A percentile compares a stretch with the other conserved stretches of the same genome.
Conservation (phyloP, 202 grass and related monocot genomes). For the Setaria italica region DNA sequence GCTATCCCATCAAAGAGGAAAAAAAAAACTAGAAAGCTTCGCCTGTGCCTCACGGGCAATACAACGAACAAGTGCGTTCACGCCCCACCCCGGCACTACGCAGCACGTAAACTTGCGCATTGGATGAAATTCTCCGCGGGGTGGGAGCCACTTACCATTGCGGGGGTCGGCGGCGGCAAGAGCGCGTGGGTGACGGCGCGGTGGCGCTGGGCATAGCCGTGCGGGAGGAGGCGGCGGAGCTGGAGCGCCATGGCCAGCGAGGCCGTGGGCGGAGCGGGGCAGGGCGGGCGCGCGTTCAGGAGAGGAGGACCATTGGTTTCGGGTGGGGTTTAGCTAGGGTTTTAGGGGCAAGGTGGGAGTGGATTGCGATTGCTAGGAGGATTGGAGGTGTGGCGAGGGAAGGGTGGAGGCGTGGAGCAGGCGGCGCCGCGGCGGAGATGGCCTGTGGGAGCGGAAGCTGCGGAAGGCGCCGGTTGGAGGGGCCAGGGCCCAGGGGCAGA, state of each 20-base stretch:
- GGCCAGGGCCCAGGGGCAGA: too few relatives aligned
- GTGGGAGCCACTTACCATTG: conserved; percentile 53
- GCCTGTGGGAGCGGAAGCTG: too few relatives aligned
- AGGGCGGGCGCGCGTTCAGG: conserved; percentile 21
- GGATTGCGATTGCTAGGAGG: background rate
- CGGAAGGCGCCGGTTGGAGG: too few relatives aligned
- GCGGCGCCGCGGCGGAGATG: background rate
- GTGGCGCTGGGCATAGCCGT: conserved; percentile 49
- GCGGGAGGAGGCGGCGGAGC: conserved; percentile 68
- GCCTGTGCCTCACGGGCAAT: background rate
- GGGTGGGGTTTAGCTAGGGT: conserved; percentile 35
- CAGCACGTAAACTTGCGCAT: background rate
- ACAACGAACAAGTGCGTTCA: conserved; percentile 6
- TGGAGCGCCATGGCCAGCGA: conserved; percentile 67
- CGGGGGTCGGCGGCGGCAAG: conserved; percentile 33
- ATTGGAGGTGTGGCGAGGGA: background rate
- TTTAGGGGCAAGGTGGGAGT: background rate
- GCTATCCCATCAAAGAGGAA: background rate
- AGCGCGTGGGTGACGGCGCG: conserved; percentile 45
- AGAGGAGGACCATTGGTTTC: conserved; percentile 33
- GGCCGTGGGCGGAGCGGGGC: background rate
- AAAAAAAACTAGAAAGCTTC: background rate
- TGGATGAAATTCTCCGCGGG: background rate
- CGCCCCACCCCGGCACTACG: background rate
- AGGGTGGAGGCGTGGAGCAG: background rate